A percentile compares a stretch with the other conserved stretches of the same genome.
These are phyloP conservation scores for Akanthomyces dipterigenus DNA, from an alignment of 2,329 filamentous ascomycete species.

Conservation along the genomic window DNA sequence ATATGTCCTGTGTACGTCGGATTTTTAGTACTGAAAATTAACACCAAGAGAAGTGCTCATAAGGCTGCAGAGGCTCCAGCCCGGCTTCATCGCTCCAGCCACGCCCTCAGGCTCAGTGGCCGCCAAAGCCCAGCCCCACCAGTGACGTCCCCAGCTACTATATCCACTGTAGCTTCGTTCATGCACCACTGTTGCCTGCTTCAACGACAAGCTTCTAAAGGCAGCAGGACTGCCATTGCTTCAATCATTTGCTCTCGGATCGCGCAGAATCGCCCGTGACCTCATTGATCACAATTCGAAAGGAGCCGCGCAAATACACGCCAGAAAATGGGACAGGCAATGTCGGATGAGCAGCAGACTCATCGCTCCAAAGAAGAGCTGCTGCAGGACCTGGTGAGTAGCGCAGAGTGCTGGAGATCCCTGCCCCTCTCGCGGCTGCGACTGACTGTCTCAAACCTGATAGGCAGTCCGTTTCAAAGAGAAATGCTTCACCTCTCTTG, in stretches of 20 bases:
- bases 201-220: neutral
- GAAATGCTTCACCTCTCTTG: constrained; percentile 64
- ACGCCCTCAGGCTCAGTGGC: neutral
- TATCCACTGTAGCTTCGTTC: neutral
- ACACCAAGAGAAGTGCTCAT: neutral
- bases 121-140: constrained; percentile 2
- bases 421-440: neutral
- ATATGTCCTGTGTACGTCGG: too few relatives aligned
- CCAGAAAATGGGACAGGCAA: constrained; percentile 43
- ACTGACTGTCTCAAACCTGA: neutral
- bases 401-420: neutral
- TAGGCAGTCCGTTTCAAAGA: constrained; percentile 59
- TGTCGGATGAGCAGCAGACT: constrained; percentile 39
- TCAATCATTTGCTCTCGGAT: neutral
- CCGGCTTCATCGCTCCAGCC: neutral
- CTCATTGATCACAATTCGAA: too few relatives aligned
- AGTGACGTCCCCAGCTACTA: constrained; percentile 5
- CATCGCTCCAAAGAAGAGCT: constrained; percentile 45
- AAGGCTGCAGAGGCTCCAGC: neutral
- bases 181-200: neutral
- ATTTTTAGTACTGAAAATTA: too few relatives aligned
- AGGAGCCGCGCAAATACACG: neutral
- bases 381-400: constrained; percentile 42
- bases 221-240: neutral
- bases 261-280: too few relatives aligned